phyloP scores from a whole-genome alignment of 2,329 filamentous ascomycete species.

The Neofusicoccum laricinum region DNA sequence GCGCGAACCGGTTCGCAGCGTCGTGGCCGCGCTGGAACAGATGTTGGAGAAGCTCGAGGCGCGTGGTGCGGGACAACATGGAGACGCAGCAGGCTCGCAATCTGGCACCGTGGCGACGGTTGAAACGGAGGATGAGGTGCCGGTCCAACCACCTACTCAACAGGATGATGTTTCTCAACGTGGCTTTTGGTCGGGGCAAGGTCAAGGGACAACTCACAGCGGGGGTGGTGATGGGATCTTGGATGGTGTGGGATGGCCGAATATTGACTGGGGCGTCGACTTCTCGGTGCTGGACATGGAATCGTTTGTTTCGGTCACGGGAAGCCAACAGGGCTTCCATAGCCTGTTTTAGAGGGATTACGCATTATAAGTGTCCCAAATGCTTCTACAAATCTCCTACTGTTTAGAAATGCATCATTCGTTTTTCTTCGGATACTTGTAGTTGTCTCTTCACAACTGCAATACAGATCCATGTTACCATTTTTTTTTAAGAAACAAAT shows the following conservation, averaged over 20 bases:
- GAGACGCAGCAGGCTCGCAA: neutral
- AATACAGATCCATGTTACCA: too few relatives aligned
- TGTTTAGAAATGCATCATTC: too few relatives aligned
- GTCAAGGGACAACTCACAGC: neutral
- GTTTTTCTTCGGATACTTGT: too few relatives aligned
- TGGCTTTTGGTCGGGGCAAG: neutral
- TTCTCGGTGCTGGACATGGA: neutral
- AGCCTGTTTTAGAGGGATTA: neutral
- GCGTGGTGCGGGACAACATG: neutral
- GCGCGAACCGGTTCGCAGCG: slow-evolving; percentile 6
- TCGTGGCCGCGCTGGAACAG: neutral
- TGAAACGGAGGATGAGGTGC: neutral
- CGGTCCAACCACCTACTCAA: neutral
- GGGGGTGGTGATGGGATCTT: neutral
- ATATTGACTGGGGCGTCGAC: slow-evolving; percentile 1
- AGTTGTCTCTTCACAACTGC: too few relatives aligned
- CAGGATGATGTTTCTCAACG: neutral
- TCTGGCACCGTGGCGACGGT: neutral
- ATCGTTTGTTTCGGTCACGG: neutral
- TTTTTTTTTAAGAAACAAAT: too few relatives aligned
- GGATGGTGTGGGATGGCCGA: neutral
- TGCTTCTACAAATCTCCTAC: too few relatives aligned
- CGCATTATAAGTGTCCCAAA: neutral
- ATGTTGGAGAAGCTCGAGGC: neutral
- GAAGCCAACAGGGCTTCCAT: neutral